Evolutionary conservation across 164 flowering plant genomes (phyloP), one percentile per base, ranked within the genome.

Genomic region (Chimonanthus praecox): DNA sequence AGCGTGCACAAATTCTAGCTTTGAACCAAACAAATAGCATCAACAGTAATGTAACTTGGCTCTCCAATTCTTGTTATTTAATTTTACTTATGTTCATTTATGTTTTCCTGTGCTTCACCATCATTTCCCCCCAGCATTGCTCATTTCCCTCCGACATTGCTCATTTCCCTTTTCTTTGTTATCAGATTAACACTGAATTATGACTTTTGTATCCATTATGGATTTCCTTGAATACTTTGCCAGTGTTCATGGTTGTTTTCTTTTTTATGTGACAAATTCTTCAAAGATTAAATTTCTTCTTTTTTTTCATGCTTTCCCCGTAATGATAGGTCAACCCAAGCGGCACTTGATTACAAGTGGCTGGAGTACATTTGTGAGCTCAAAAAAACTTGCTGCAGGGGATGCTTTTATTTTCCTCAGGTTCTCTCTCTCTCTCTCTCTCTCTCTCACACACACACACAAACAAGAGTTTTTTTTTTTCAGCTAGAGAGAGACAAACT

Each of bases 261-360:
- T 65, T 3, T 65, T 33, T 47, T 8, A 45, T 68, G 58, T 48
- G 15, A 7, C 7, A n/a, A 68, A 47, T 44, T 4, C 45, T 10
- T 9, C 13, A 5, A 7, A 9, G 21, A 49, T 44, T 21, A 9
- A 45, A 63, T 4, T 6, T 10, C 5, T 68, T 72, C 69, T 33
- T 11, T 20, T 18, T 49, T 63, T n/a, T 49, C 4, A 7, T 21
- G 46, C 46, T 65, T 44, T 46, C 49, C n/a, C 64, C 54, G 16
- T 11, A 9, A 58, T 79, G 16, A 72, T 62, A 88, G 94, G 92
- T 72, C 83, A 88, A 49, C 91, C 94, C 7, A 87, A 73, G 78
- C 72, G 91, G n/a, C 94, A 90, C 73, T 74, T 88, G 82, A 85
- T 90, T 68, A 86, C 88, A 2, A 86, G 80, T 70, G 94, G 92